Conservation (phyloP, 1,284 basidiomycete genomes). For the Anthracocystis walkeri region DNA sequence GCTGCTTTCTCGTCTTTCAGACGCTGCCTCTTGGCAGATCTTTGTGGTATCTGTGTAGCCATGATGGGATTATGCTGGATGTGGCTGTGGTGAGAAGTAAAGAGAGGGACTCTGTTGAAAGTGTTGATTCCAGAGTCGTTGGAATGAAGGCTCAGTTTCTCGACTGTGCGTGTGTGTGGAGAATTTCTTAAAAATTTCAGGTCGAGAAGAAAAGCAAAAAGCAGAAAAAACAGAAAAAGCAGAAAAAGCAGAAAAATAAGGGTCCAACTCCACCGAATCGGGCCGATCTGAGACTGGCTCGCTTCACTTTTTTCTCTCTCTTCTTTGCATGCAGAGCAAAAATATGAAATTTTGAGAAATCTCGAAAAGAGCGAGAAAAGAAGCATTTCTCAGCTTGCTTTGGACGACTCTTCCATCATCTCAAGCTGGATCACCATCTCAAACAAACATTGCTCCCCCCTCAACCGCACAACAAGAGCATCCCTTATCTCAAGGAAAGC, state of each 20-base stretch:
- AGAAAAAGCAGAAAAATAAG: constrained; percentile 6
- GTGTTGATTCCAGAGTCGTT: background rate
- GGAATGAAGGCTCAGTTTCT: background rate
- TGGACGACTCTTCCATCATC: constrained; percentile 1
- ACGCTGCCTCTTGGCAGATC: constrained; percentile 60
- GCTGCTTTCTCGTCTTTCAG: constrained; percentile 48
- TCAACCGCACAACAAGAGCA: background rate
- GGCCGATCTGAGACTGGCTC: constrained; percentile 18
- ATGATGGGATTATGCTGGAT: constrained; percentile 22
- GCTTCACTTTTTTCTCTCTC: constrained; percentile 12
- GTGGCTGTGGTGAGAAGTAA: background rate
- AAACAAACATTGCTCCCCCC: background rate
- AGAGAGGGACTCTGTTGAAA: background rate
- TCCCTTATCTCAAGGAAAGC: background rate
- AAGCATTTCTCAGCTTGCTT: constrained; percentile 6
- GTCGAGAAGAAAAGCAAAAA: constrained; percentile 10
- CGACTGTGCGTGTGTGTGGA: constrained; percentile 23
- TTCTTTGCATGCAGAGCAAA: constrained; percentile 6
- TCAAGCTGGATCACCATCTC: constrained; percentile 1
- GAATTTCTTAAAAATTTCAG: constrained; percentile 30
- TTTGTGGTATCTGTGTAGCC: constrained; percentile 62
- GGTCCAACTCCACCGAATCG: constrained; percentile 2
- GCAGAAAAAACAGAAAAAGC: constrained; percentile 1
- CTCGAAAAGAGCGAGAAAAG: background rate
- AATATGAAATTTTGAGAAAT: constrained; percentile 21